These are phyloP conservation scores for Suhomyces canberraensis DNA, from an alignment of 805 yeast species.

Conservation along the genomic window DNA sequence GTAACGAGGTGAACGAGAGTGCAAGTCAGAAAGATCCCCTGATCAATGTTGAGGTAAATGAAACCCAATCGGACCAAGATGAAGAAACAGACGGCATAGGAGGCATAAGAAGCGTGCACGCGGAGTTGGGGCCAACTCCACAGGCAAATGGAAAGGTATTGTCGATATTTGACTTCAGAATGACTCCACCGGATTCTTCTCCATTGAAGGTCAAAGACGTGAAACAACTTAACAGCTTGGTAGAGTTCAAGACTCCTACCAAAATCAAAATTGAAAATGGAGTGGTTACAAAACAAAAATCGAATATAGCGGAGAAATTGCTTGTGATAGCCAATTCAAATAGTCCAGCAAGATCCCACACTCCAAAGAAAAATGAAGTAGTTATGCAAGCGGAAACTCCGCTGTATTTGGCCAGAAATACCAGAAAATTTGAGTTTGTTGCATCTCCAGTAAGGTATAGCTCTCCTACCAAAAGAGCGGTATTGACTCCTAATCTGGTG, in stretches of 20 bases:
- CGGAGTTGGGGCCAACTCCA: constrained; percentile 81
- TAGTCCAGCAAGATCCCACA: neutral
- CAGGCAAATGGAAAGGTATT: constrained; percentile 75
- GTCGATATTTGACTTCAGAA: constrained; percentile 61
- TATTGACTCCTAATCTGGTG: too few species aligned
- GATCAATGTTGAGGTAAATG: constrained; percentile 1
- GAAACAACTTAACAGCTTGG: neutral
- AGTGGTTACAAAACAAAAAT: neutral
- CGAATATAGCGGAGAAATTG: constrained; percentile 7
- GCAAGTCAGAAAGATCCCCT: neutral
- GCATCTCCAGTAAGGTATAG: neutral
- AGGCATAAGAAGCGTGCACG: neutral
- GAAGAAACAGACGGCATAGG: neutral
- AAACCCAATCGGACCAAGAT: neutral
- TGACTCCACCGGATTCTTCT: constrained; percentile 44
- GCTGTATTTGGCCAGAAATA: constrained; percentile 19
- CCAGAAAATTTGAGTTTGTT: constrained; percentile 12
- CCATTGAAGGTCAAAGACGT: constrained; percentile 24
- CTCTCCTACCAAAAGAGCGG: too few species aligned
- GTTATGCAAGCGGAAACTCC: constrained; percentile 18
- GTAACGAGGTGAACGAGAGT: neutral
- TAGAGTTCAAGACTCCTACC: constrained; percentile 35
- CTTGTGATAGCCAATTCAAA: constrained; percentile 1
- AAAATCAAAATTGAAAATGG: constrained; percentile 11
- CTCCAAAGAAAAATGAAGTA: neutral